Percentiles rank a stretch among this genome's conserved stretches.
Conservation (phyloP, 2,329 filamentous ascomycete genomes). For the Fragosphaeria purpurea region DNA sequence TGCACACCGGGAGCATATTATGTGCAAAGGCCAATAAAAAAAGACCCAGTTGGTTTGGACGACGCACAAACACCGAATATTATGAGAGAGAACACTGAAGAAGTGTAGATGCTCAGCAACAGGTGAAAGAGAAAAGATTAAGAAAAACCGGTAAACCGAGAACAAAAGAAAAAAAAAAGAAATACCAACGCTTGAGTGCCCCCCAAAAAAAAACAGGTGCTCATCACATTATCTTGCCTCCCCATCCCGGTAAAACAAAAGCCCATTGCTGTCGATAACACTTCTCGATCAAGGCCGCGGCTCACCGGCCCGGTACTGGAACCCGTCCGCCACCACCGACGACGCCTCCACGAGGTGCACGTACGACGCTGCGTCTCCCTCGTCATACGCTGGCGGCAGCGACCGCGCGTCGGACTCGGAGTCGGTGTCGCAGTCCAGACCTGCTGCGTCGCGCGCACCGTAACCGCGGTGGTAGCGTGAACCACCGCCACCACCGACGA, state of each 20-base stretch:
- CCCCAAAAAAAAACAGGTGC: too few relatives aligned
- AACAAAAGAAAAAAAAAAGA: not conserved
- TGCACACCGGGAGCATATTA: too few relatives aligned
- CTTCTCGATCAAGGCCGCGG: too few relatives aligned
- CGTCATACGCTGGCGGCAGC: constrained; percentile 35
- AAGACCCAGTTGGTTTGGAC: too few relatives aligned
- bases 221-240: too few relatives aligned
- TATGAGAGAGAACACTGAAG: too few relatives aligned
- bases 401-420: constrained; percentile 21
- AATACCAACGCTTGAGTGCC: not conserved
- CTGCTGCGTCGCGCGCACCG: constrained; percentile 2
- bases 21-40: not conserved
- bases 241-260: too few relatives aligned
- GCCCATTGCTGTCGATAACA: too few relatives aligned
- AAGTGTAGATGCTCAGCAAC: too few relatives aligned
- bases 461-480: not conserved
- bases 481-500: not conserved
- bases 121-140: too few relatives aligned
- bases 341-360: constrained; percentile 17
- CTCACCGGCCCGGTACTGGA: constrained; percentile 21
- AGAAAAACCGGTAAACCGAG: too few relatives aligned
- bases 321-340: constrained; percentile 33
- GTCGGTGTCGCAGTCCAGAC: constrained; percentile 10
- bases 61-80: too few relatives aligned
- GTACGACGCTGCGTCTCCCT: constrained; percentile 11